These are phyloP conservation scores for Panaeolus cyanescens DNA, from an alignment of 768 basidiomycete genomes.

Conservation along the genomic window DNA sequence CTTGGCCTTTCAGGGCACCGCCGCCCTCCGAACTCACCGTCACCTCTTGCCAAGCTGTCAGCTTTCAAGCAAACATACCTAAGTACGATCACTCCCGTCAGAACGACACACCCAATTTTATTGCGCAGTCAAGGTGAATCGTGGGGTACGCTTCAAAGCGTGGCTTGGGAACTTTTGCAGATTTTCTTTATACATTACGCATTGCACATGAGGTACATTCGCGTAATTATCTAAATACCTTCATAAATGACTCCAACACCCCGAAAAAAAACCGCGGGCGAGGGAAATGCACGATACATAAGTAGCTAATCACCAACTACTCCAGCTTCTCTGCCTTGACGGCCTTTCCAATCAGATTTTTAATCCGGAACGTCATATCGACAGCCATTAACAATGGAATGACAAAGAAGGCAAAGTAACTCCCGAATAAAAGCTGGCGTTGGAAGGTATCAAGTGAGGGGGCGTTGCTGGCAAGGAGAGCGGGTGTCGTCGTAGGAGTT, in stretches of 20 bases:
- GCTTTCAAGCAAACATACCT: neutral
- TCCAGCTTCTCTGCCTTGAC: slow-evolving; percentile 20
- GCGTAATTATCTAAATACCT: no score
- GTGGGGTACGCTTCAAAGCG: no score
- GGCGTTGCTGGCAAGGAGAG: slow-evolving; percentile 20
- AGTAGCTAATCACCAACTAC: neutral
- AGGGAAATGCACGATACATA: neutral
- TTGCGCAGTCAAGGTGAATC: no score
- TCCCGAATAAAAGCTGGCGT: slow-evolving; percentile 55
- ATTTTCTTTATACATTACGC: no score
- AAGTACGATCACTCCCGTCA: neutral
- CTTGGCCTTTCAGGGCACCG: neutral
- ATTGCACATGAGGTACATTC: no score
- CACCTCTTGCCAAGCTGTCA: neutral
- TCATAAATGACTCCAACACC: neutral
- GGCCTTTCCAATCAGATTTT: slow-evolving; percentile 29
- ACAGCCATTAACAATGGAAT: slow-evolving; percentile 70
- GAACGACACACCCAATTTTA: neutral
- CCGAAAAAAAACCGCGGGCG: neutral
- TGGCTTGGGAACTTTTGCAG: no score
- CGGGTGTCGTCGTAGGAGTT: slow-evolving; percentile 43
- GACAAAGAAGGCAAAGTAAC: slow-evolving; percentile 77
- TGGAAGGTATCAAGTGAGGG: slow-evolving; percentile 53
- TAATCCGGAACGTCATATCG: slow-evolving; percentile 61
- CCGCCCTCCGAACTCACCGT: neutral